These are phyloP conservation scores for Perilla frutescens DNA, from an alignment of 257 asterid genomes.

Conservation along the genomic window DNA sequence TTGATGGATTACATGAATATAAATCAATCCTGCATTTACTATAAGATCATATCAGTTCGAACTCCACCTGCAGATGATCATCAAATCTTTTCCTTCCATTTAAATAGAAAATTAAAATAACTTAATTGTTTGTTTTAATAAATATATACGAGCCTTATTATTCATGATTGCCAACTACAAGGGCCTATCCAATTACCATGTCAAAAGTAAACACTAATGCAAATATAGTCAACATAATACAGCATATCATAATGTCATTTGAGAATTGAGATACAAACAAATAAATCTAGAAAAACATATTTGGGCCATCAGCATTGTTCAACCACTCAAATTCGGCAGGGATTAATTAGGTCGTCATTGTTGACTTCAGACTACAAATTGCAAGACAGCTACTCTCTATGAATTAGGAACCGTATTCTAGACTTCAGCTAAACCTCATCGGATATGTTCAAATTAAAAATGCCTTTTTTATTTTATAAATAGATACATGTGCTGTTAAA, in stretches of 20 bases:
- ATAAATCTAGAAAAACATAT: not conserved
- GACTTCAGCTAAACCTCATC: slow-evolving; percentile 13
- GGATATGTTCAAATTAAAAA: not conserved
- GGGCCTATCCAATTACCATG: not conserved
- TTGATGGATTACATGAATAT: not conserved
- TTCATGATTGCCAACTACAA: slow-evolving; percentile 7
- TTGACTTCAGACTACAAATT: slow-evolving; percentile 39
- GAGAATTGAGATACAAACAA: not conserved
- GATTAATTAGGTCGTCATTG: slow-evolving; percentile 34
- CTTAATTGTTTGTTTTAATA: too few species aligned
- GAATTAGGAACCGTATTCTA: slow-evolving; percentile 16
- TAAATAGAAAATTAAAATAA: not conserved
- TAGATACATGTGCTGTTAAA: not conserved
- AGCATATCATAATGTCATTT: slow-evolving; percentile 21
- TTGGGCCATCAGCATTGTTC: slow-evolving; percentile 34
- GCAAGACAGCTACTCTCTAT: slow-evolving; percentile 27
- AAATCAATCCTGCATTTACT: too few species aligned
- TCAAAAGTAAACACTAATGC: slow-evolving; percentile 18
- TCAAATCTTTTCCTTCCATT: not conserved
- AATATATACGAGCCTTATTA: not conserved
- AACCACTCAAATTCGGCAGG: slow-evolving; percentile 45
- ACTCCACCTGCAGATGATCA: not conserved
- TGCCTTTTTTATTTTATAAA: not conserved
- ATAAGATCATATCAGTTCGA: too few species aligned
- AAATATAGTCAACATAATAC: slow-evolving; percentile 33